Percentiles rank a stretch among this genome's conserved stretches.
phyloP scores from a whole-genome alignment of 1,139 yeast species.

The Blastobotrys niveus region DNA sequence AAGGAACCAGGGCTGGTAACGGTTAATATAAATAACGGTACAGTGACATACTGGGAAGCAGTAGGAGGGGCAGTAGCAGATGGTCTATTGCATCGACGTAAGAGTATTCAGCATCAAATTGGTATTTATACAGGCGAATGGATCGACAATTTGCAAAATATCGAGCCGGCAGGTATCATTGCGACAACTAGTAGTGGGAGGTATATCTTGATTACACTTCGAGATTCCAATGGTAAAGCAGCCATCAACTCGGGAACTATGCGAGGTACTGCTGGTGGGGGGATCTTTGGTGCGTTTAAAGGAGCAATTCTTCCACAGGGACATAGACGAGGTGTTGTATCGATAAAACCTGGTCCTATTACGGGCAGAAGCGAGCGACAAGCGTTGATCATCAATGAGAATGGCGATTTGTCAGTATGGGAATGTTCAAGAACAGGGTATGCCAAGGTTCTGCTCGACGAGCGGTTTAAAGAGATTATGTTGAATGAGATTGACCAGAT shows the following conservation, averaged over 20 bases:
- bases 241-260: constrained; percentile 21
- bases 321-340: constrained; percentile 47
- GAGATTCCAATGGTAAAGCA: constrained; percentile 68
- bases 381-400: constrained; percentile 37
- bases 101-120: constrained; percentile 35
- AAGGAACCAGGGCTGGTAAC: constrained; percentile 67
- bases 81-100: constrained; percentile 47
- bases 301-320: constrained; percentile 29
- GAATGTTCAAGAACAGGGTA: constrained; percentile 44
- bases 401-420: constrained; percentile 45
- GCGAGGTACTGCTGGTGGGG: constrained; percentile 30
- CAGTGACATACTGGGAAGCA: constrained; percentile 58
- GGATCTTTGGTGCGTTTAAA: constrained; percentile 30
- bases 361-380: constrained; percentile 49
- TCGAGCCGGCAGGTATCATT: constrained; percentile 72
- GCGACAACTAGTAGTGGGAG: constrained; percentile 69
- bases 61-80: constrained; percentile 64
- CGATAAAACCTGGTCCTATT: constrained; percentile 54
- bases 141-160: constrained; percentile 52
- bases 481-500: constrained; percentile 39
- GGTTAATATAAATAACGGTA: constrained; percentile 51
- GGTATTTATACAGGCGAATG: constrained; percentile 36
- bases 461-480: constrained; percentile 35
- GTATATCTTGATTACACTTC: constrained; percentile 54
- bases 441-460: constrained; percentile 36